Evolutionary conservation across 257 asterid genomes (phyloP), one percentile per base, ranked within the genome.

Genomic region (Leptodermis oblonga): DNA sequence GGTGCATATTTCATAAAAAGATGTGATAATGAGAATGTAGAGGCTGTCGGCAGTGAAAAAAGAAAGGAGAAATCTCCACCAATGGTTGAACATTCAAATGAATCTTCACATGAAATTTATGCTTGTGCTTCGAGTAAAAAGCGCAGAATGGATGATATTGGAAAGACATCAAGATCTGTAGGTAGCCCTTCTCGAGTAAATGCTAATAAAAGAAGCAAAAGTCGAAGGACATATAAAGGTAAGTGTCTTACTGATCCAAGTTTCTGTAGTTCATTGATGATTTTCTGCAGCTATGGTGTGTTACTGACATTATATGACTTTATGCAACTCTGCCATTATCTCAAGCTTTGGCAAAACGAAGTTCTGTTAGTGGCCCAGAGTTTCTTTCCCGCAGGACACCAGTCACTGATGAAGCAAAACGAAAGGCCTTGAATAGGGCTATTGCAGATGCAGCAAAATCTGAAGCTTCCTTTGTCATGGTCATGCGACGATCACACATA

Each of bases 401-500:
- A 3, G 81, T 76, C 15, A 81, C 78, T 2, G 58, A 54, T 43
- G 79, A 81, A 61, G 82, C 77, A 34, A 79, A 56, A 63, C 41
- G 46, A 4, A 77, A 8, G 34, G 84, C 75, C 0, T 20, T 69
- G 15, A 37, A 69, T 1, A 26, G n/a, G 71, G 86, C 83, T 26
- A 13, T 42, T 4, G 73, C 45, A 20, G 74, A 68, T n/a, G 22
- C 56, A n/a, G 79, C 76, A 25, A 18, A 77, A 20, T 31, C 80
- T 3, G 59, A 67, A 0, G 48, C 68, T 33, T 71, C 80, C 60
- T 72, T 79, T 62, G 30, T 69, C 0, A 74, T 73, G 62, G 62
- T 77, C 31, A 79, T 84, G 86, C 70, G 70, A 22, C 70, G 68
- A 7, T 72, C 78, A 4, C 83, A 77, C 31, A 83, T 84, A 4